These are phyloP conservation scores for Trametes cinnabarina DNA, from an alignment of 768 basidiomycete genomes.

Conservation along the genomic window DNA sequence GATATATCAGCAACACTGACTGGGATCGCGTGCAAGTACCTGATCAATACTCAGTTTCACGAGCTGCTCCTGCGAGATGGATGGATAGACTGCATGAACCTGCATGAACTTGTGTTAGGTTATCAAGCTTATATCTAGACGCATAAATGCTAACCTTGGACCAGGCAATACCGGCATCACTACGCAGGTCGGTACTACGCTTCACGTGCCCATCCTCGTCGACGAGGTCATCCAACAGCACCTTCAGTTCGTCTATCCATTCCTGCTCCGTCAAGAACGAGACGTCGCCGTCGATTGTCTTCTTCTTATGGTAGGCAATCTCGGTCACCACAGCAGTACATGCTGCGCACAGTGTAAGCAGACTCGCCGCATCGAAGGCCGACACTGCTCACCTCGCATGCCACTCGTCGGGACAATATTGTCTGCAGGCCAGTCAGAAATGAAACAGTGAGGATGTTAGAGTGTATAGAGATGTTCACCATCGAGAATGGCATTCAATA, in stretches of 20 bases:
- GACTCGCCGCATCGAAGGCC: background rate
- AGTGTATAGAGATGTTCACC: slow-evolving; percentile 32
- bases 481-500: slow-evolving; percentile 60
- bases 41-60: slow-evolving; percentile 49
- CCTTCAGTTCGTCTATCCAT: slow-evolving; percentile 54
- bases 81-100: slow-evolving; percentile 64
- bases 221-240: slow-evolving; percentile 56
- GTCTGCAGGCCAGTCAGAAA: slow-evolving; percentile 32
- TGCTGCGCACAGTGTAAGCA: slow-evolving; percentile 34
- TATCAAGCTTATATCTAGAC: no score
- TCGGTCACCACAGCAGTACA: slow-evolving; percentile 69
- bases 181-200: slow-evolving; percentile 52
- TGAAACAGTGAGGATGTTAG: background rate
- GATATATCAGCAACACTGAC: slow-evolving; percentile 31
- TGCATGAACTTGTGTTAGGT: slow-evolving; percentile 15
- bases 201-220: slow-evolving; percentile 58
- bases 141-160: slow-evolving; percentile 40
- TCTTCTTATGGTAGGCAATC: slow-evolving; percentile 52
- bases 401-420: slow-evolving; percentile 66
- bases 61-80: slow-evolving; percentile 46
- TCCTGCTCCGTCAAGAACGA: slow-evolving; percentile 55
- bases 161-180: slow-evolving; percentile 63
- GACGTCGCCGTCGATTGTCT: slow-evolving; percentile 57
- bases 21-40: slow-evolving; percentile 47
- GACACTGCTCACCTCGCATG: slow-evolving; percentile 48